Evolutionary conservation across 2,329 filamentous ascomycete species (phyloP).

Genomic region (Trichoderma sp.): DNA sequence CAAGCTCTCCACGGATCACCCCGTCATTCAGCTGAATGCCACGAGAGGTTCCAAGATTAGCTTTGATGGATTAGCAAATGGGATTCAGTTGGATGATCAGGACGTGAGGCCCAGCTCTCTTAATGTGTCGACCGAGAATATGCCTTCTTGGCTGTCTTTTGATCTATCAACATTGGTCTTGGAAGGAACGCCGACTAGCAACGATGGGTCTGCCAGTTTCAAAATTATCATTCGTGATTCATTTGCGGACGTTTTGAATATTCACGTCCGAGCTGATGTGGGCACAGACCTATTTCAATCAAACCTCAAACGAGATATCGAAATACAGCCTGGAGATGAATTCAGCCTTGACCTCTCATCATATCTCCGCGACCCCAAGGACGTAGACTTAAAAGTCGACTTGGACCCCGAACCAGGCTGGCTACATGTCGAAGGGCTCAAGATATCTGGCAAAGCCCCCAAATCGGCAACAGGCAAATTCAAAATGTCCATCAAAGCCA

Average conservation of each 20-base stretch:
- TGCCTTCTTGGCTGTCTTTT: conserved; percentile 72
- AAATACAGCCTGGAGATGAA: conserved; percentile 46
- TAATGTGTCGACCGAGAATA: conserved; percentile 52
- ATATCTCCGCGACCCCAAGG: conserved; percentile 48
- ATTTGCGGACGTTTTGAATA: conserved; percentile 61
- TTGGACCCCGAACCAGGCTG: conserved; percentile 47
- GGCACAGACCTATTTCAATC: conserved; percentile 47
- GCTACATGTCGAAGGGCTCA: conserved; percentile 47
- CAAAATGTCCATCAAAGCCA: conserved; percentile 40
- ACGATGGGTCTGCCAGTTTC: conserved; percentile 64
- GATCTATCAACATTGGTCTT: conserved; percentile 65
- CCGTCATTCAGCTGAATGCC: conserved; percentile 60
- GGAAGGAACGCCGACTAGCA: conserved; percentile 65
- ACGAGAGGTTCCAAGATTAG: conserved; percentile 55
- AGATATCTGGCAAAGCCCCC: conserved; percentile 49
- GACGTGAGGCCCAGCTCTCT: conserved; percentile 55
- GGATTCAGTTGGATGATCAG: conserved; percentile 62
- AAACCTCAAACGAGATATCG: conserved; percentile 44
- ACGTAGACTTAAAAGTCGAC: conserved; percentile 45
- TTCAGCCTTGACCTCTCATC: conserved; percentile 50
- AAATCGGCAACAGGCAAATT: conserved; percentile 40
- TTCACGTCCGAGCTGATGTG: conserved; percentile 51
- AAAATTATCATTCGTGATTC: conserved; percentile 63
- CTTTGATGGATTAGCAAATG: conserved; percentile 55
- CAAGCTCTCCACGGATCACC: conserved; percentile 66